Evolutionary conservation across 768 basidiomycete genomes (phyloP).

Genomic region (Mycena belliarum): DNA sequence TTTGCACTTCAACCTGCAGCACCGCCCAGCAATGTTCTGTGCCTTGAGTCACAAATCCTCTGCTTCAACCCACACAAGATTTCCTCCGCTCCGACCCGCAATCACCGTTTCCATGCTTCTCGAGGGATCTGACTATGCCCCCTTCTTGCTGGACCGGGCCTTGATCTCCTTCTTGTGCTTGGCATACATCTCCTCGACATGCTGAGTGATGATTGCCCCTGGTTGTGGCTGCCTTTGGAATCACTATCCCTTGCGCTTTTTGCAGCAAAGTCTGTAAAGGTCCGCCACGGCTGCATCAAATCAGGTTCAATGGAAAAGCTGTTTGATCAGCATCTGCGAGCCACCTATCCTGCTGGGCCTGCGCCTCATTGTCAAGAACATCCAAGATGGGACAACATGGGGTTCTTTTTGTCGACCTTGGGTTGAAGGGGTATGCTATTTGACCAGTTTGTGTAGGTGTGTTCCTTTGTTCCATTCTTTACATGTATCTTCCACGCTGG

Average conservation of each 20-base stretch:
- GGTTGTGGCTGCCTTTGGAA: conserved; percentile 31
- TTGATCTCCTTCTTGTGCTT: conserved; percentile 24
- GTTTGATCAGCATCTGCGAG: conserved; percentile 24
- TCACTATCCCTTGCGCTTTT: neutral
- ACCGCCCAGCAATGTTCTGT: too few relatives aligned
- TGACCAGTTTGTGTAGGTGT: neutral
- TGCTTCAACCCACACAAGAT: too few relatives aligned
- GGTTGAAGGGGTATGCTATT: conserved; percentile 21
- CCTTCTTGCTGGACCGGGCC: neutral
- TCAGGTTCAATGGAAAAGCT: conserved; percentile 28
- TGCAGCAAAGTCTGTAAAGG: conserved; percentile 28
- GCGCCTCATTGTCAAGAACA: conserved; percentile 18
- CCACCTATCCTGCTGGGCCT: conserved; percentile 16
- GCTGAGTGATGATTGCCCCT: conserved; percentile 37
- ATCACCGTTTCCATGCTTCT: too few relatives aligned
- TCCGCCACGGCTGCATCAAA: conserved; percentile 38
- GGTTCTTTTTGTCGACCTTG: conserved; percentile 5
- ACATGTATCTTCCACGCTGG: conserved; percentile 26
- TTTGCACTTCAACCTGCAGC: too few relatives aligned
- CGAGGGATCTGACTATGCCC: neutral
- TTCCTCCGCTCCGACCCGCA: too few relatives aligned
- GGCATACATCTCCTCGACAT: conserved; percentile 38
- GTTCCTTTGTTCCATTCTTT: neutral
- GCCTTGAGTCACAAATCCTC: too few relatives aligned
- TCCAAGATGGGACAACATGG: conserved; percentile 31